These are phyloP conservation scores for Rickenella mellea DNA, from an alignment of 768 basidiomycete species.

Conservation along the genomic window DNA sequence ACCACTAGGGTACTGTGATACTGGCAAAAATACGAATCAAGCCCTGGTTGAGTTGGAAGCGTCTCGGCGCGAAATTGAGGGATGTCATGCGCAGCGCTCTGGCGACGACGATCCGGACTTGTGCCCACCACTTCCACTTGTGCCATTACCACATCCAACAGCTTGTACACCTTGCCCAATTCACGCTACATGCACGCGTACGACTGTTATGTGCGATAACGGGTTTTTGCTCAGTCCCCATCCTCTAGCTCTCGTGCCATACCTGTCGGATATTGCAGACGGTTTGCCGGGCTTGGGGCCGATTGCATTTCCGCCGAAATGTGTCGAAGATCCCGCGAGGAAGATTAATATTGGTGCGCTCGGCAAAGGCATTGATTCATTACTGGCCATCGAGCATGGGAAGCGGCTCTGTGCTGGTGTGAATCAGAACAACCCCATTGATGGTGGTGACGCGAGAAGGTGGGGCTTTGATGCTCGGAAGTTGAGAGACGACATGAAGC, in stretches of 20 bases:
- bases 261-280: conserved; percentile 39
- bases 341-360: conserved; percentile 65
- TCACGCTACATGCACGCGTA: conserved; percentile 52
- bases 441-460: conserved; percentile 60
- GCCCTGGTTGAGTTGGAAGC: conserved; percentile 39
- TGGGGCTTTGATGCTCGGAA: conserved; percentile 64
- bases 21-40: conserved; percentile 49
- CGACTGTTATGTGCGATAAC: conserved; percentile 53
- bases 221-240: conserved; percentile 62
- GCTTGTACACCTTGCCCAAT: conserved; percentile 66
- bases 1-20: conserved; percentile 68
- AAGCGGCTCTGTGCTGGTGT: conserved; percentile 49
- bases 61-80: conserved; percentile 35
- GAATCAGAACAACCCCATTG: conserved; percentile 11
- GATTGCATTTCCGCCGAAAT: conserved; percentile 66
- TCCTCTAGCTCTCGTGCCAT: conserved; percentile 19
- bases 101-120: conserved; percentile 20
- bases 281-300: conserved; percentile 73
- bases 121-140: conserved; percentile 46
- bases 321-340: conserved; percentile 68
- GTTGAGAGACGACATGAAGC: conserved; percentile 47
- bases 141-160: conserved; percentile 50
- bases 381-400: conserved; percentile 56
- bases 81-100: conserved; percentile 27
- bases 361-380: conserved; percentile 61